These are phyloP conservation scores for Yamadazyma blattariae DNA, from an alignment of 1,139 yeast genomes.

Conservation along the genomic window DNA sequence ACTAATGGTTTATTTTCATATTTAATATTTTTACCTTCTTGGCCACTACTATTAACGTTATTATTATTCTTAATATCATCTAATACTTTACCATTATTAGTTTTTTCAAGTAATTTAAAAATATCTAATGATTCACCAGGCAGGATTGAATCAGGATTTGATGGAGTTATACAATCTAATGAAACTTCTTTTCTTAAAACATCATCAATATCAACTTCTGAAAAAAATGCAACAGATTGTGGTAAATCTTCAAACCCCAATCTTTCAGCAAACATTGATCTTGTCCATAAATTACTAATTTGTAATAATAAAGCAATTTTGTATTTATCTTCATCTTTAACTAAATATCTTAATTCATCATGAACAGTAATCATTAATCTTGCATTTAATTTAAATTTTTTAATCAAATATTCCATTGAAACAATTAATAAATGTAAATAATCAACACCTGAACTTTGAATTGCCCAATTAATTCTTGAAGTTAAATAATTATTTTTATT, in stretches of 20 bases:
- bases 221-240: constrained; percentile 92
- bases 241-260: constrained; percentile 88
- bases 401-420: constrained; percentile 81
- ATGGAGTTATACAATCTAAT: constrained; percentile 87
- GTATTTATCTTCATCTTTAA: constrained; percentile 68
- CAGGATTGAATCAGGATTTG: constrained; percentile 68
- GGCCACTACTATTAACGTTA: not conserved
- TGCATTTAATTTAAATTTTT: constrained; percentile 67
- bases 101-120: constrained; percentile 36
- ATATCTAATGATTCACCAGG: constrained; percentile 81
- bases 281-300: constrained; percentile 89
- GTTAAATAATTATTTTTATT: constrained; percentile 71
- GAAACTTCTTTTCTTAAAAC: constrained; percentile 87
- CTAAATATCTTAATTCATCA: constrained; percentile 87
- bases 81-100: constrained; percentile 20
- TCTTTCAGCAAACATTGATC: constrained; percentile 94
- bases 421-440: constrained; percentile 81
- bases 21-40: constrained; percentile 6
- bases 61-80: too few species aligned
- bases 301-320: constrained; percentile 81
- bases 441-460: constrained; percentile 97
- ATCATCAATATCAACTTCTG: constrained; percentile 87
- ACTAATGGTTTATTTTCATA: constrained; percentile 24
- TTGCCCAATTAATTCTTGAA: constrained; percentile 95
- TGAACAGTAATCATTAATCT: constrained; percentile 87